Percentiles rank a stretch among this genome's conserved stretches.
These are phyloP conservation scores for Umbilicus rupestris DNA, from an alignment of 164 flowering plant genomes.

Conservation along the genomic window DNA sequence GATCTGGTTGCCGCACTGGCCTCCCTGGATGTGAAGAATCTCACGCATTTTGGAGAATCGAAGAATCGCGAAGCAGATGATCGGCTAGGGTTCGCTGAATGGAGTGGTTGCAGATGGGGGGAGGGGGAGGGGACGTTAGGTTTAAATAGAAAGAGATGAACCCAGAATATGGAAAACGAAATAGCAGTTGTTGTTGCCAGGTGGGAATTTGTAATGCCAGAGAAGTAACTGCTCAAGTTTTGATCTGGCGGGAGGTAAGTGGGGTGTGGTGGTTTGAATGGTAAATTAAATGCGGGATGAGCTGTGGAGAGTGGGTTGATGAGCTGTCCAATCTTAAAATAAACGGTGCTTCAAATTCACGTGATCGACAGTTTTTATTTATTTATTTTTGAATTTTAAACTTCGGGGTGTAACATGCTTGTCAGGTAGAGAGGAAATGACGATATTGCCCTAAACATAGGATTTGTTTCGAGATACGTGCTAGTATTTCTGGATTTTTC, in stretches of 20 bases:
- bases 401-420: background rate
- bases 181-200: background rate
- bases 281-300: background rate
- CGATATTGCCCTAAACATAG: background rate
- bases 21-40: slow-evolving; percentile 51
- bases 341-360: background rate
- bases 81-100: background rate
- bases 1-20: slow-evolving; percentile 58
- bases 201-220: background rate
- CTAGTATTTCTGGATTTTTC: too few relatives aligned
- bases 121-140: background rate
- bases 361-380: background rate
- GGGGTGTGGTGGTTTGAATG: slow-evolving; percentile 3
- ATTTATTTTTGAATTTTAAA: background rate
- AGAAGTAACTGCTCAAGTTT: background rate
- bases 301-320: background rate
- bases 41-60: slow-evolving; percentile 29
- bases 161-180: background rate
- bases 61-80: background rate
- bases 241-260: background rate
- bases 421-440: background rate
- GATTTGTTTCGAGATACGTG: too few relatives aligned
- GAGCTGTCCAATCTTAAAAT: background rate
- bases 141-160: background rate
- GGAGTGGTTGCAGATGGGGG: background rate